Conservation (phyloP, 1,139 yeast species). For the Pichia sp. region DNA sequence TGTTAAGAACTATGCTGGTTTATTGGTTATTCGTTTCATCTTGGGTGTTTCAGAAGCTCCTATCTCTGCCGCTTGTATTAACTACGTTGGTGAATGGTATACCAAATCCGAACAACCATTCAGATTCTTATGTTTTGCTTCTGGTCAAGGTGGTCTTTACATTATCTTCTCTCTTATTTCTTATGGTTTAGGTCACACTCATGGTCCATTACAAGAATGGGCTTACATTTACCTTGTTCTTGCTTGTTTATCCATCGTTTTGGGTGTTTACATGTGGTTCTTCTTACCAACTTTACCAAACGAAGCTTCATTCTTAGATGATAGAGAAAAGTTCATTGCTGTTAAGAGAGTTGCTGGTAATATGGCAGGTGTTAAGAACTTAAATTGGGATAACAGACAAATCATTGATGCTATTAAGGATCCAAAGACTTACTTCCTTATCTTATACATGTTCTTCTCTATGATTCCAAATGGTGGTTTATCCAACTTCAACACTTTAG, state of each 20-base stretch:
- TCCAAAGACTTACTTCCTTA: conserved; percentile 17
- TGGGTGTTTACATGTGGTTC: conserved; percentile 43
- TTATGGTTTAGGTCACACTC: conserved; percentile 20
- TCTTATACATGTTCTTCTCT: conserved; percentile 15
- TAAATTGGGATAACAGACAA: conserved; percentile 16
- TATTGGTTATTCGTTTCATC: conserved; percentile 41
- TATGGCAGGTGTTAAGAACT: conserved; percentile 27
- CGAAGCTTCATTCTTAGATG: conserved; percentile 35
- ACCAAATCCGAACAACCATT: conserved; percentile 26
- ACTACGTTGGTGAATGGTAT: conserved; percentile 43
- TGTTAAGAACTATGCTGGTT: conserved; percentile 35
- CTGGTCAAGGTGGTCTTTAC: conserved; percentile 16
- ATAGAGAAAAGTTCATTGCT: conserved; percentile 39
- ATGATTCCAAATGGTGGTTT: conserved; percentile 25
- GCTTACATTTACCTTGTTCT: conserved; percentile 46
- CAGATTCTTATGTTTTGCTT: conserved; percentile 18
- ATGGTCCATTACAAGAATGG: conserved; percentile 36
- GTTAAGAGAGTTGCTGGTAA: conserved; percentile 26
- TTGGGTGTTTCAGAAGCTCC: conserved; percentile 41
- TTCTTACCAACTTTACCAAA: conserved; percentile 36
- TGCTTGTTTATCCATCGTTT: conserved; percentile 45
- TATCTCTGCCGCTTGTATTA: conserved; percentile 40
- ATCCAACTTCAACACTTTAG: conserved; percentile 17
- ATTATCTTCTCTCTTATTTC: conserved; percentile 18
- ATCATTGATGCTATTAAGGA: conserved; percentile 21